phyloP scores from a whole-genome alignment of 495 filamentous ascomycete species.

The Corynascus novoguineensis region DNA sequence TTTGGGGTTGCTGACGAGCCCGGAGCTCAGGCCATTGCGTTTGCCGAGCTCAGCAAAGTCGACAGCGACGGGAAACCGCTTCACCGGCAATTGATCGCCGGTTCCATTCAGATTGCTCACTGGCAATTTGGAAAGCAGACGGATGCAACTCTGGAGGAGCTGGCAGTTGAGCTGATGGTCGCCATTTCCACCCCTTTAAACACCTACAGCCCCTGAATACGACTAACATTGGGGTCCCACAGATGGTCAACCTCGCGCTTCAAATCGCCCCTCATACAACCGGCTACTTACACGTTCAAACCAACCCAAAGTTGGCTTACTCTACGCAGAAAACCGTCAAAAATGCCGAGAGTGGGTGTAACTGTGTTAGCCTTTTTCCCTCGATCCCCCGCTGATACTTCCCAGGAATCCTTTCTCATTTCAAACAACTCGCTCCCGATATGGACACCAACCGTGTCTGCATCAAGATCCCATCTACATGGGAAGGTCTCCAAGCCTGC shows the following conservation, averaged over 20 bases:
- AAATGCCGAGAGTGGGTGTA: constrained; percentile 49
- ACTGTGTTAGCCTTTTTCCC: constrained; percentile 17
- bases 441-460: constrained; percentile 50
- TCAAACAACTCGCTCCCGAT: constrained; percentile 42
- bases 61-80: constrained; percentile 38
- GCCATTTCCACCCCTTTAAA: constrained; percentile 5
- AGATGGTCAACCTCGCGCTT: constrained; percentile 41
- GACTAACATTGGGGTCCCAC: neutral
- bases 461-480: constrained; percentile 60
- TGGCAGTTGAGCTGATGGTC: constrained; percentile 58
- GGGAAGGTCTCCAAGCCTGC: constrained; percentile 61
- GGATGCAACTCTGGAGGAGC: constrained; percentile 40
- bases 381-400: neutral
- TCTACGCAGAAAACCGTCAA: constrained; percentile 47
- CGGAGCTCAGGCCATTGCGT: constrained; percentile 51
- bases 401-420: constrained; percentile 24
- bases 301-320: constrained; percentile 54
- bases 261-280: constrained; percentile 46
- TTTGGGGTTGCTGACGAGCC: neutral
- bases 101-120: constrained; percentile 41
- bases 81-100: constrained; percentile 40
- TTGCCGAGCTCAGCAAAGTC: constrained; percentile 45
- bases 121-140: constrained; percentile 34
- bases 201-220: neutral
- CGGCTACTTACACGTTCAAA: constrained; percentile 56